Conservation (phyloP, 2,329 filamentous ascomycete species). For the Aureobasidium vineae region DNA sequence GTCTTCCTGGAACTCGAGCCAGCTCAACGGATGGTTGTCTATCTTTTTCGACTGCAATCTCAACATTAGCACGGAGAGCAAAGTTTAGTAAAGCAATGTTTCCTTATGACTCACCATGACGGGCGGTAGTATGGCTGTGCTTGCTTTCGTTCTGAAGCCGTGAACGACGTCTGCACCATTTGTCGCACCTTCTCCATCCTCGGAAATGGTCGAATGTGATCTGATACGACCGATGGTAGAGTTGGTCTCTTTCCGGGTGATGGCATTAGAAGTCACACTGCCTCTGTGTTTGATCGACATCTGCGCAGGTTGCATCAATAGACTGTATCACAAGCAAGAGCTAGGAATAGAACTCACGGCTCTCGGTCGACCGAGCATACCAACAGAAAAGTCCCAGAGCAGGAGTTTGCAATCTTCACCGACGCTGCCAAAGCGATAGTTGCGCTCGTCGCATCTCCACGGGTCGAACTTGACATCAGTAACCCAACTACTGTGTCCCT, state of each 20-base stretch:
- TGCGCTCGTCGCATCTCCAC: conserved; percentile 93
- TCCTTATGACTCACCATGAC: conserved; percentile 65
- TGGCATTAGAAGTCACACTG: conserved; percentile 55
- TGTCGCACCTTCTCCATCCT: conserved; percentile 34
- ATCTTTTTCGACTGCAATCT: conserved; percentile 68
- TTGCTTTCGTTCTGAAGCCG: conserved; percentile 77
- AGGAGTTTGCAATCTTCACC: conserved; percentile 89
- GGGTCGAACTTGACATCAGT: conserved; percentile 91
- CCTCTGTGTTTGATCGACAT: conserved; percentile 56
- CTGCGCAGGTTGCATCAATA: conserved; percentile 4
- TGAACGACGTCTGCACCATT: conserved; percentile 61
- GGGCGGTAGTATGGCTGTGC: conserved; percentile 82
- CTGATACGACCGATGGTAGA: conserved; percentile 61
- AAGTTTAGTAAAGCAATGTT: not conserved
- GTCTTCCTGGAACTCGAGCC: conserved; percentile 91
- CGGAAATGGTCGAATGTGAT: conserved; percentile 67
- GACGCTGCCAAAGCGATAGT: conserved; percentile 93
- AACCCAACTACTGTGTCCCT: conserved; percentile 95
- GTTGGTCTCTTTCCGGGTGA: conserved; percentile 57
- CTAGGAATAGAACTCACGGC: conserved; percentile 56
- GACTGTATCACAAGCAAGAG: not conserved
- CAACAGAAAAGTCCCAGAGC: conserved; percentile 96
- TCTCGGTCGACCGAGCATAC: conserved; percentile 91
- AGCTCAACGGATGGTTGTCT: conserved; percentile 82
- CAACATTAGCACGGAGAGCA: conserved; percentile 23